phyloP scores from a whole-genome alignment of 169 alveolate genomes.

The Plasmodium fragile region DNA sequence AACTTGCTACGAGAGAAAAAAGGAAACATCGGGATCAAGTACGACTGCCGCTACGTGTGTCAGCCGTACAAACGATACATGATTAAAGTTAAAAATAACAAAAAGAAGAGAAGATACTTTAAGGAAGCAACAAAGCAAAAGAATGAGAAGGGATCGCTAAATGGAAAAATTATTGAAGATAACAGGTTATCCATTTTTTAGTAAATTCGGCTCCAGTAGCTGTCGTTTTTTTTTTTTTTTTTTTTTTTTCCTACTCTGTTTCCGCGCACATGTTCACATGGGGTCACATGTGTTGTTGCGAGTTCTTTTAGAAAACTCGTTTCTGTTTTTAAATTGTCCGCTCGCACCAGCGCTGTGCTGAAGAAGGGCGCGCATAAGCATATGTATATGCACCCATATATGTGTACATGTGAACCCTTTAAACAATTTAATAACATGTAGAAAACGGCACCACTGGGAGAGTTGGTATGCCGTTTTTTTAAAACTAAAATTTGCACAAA shows the following conservation, averaged over 20 bases:
- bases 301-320: neutral
- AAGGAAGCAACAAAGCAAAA: slow-evolving; percentile 53
- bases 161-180: slow-evolving; percentile 64
- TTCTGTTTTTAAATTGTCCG: neutral
- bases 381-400: neutral
- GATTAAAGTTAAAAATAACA: slow-evolving; percentile 54
- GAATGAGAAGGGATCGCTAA: slow-evolving; percentile 61
- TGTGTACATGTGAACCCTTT: neutral
- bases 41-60: slow-evolving; percentile 73
- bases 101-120: slow-evolving; percentile 67
- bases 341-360: neutral
- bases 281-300: neutral
- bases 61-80: slow-evolving; percentile 76
- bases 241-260: neutral
- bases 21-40: slow-evolving; percentile 69
- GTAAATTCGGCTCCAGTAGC: neutral
- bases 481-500: neutral
- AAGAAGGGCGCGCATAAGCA: neutral
- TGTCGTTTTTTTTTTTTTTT: neutral
- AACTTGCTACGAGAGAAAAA: slow-evolving; percentile 62
- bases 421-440: neutral
- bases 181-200: slow-evolving; percentile 74
- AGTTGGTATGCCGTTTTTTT: neutral
- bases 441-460: neutral
- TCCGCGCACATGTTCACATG: neutral